Conservation (phyloP, 257 asterid species). For the Nicotiana undulata region DNA sequence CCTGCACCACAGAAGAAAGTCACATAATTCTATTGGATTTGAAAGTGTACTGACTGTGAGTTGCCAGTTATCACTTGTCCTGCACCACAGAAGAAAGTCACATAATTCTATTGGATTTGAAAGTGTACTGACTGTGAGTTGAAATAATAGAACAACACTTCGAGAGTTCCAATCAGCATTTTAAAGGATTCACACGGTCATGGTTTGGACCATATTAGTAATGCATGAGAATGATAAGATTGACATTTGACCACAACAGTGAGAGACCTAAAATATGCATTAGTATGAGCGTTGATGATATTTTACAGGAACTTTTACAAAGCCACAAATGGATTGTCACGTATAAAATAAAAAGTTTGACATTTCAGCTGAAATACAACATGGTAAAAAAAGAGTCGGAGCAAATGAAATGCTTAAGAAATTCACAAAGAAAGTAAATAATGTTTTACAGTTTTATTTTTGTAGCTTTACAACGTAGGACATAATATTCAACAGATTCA, state of each 20-base stretch:
- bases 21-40: neutral
- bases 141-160: neutral
- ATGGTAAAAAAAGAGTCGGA: neutral
- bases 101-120: neutral
- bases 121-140: neutral
- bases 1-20: slow-evolving; percentile 32
- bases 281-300: neutral
- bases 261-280: neutral
- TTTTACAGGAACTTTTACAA: neutral
- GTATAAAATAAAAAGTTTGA: neutral
- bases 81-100: slow-evolving; percentile 13
- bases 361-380: neutral
- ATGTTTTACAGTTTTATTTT: neutral
- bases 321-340: neutral
- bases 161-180: neutral
- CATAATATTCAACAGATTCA: neutral
- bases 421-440: neutral
- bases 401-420: neutral
- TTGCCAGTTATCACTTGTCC: slow-evolving; percentile 99
- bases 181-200: neutral
- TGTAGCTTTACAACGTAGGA: neutral
- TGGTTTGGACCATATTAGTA: neutral
- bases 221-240: neutral
- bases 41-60: slow-evolving; percentile 10
- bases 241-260: neutral